Evolutionary conservation across 2,329 filamentous ascomycete species (phyloP).

Genomic region (Diplodia mutila): DNA sequence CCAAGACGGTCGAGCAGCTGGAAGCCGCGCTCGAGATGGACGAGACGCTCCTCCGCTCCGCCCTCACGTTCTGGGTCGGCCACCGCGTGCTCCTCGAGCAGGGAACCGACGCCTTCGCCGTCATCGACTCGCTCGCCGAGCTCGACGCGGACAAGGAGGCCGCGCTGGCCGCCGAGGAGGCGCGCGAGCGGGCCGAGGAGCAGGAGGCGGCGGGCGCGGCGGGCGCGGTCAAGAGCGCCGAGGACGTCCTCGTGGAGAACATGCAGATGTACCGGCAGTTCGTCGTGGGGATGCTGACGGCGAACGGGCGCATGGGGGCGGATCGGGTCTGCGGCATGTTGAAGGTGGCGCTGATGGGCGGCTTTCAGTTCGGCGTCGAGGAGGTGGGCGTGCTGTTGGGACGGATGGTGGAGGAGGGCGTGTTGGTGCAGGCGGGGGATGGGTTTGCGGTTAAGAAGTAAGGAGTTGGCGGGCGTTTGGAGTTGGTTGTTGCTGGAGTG

Average conservation of each 20-base stretch:
- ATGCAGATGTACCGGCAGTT: slow-evolving; percentile 85
- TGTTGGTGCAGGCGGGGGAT: slow-evolving; percentile 37
- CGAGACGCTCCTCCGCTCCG: slow-evolving; percentile 68
- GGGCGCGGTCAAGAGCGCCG: slow-evolving; percentile 48
- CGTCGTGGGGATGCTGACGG: slow-evolving; percentile 92
- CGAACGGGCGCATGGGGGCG: slow-evolving; percentile 82
- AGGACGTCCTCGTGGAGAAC: slow-evolving; percentile 68
- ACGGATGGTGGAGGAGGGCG: slow-evolving; percentile 62
- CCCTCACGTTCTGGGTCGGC: slow-evolving; percentile 72
- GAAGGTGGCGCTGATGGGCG: slow-evolving; percentile 85
- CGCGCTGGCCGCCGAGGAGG: slow-evolving; percentile 43
- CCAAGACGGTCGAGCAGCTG: slow-evolving; percentile 51
- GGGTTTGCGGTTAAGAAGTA: slow-evolving; percentile 39
- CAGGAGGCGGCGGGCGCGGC: slow-evolving; percentile 50
- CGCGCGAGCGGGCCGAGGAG: slow-evolving; percentile 33
- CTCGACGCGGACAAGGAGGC: slow-evolving; percentile 37
- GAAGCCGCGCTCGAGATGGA: slow-evolving; percentile 69
- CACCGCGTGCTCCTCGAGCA: slow-evolving; percentile 64
- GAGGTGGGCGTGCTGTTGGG: slow-evolving; percentile 80
- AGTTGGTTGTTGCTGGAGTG: too few species aligned
- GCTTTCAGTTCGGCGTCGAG: slow-evolving; percentile 87
- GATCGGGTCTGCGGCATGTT: slow-evolving; percentile 90
- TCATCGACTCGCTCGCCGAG: slow-evolving; percentile 62
- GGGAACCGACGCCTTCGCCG: slow-evolving; percentile 58
- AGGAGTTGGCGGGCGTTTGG: too few species aligned